Evolutionary conservation across 1,284 basidiomycete species (phyloP).

Genomic region (Takashimella koratensis): DNA sequence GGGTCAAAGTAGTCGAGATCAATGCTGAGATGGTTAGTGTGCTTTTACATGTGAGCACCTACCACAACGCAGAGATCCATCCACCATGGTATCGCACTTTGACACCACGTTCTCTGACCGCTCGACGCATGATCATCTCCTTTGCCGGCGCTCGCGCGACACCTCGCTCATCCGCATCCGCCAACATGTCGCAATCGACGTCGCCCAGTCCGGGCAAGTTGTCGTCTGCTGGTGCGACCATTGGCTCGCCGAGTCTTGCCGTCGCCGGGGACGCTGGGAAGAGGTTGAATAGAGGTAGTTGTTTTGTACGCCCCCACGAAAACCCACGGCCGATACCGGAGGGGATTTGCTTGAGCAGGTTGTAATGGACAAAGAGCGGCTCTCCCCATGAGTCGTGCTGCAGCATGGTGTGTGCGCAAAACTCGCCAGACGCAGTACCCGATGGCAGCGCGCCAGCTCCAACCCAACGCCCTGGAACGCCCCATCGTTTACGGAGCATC

Average conservation of each 20-base stretch:
- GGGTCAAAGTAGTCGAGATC: slow-evolving; percentile 42
- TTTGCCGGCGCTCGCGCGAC: slow-evolving; percentile 38
- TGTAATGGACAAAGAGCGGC: slow-evolving; percentile 52
- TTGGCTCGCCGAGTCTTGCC: slow-evolving; percentile 33
- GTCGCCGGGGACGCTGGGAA: slow-evolving; percentile 31
- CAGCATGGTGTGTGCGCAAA: slow-evolving; percentile 51
- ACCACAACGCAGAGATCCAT: slow-evolving; percentile 44
- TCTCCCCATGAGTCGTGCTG: slow-evolving; percentile 51
- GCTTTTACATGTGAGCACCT: slow-evolving; percentile 6
- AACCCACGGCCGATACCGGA: slow-evolving; percentile 44
- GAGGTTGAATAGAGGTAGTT: slow-evolving; percentile 41
- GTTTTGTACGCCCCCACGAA: slow-evolving; percentile 49
- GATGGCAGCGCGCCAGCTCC: slow-evolving; percentile 47
- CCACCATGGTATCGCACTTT: slow-evolving; percentile 48
- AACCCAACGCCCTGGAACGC: slow-evolving; percentile 52
- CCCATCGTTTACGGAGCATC: slow-evolving; percentile 54
- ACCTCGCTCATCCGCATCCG: slow-evolving; percentile 49
- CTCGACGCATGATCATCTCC: slow-evolving; percentile 42
- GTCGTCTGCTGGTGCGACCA: slow-evolving; percentile 28
- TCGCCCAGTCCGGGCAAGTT: slow-evolving; percentile 39
- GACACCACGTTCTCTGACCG: slow-evolving; percentile 45
- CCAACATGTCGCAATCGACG: slow-evolving; percentile 52
- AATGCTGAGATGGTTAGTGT: slow-evolving; percentile 24
- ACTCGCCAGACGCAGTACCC: slow-evolving; percentile 41
- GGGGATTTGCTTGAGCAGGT: slow-evolving; percentile 52